These are phyloP conservation scores for Pyrenula aspistea DNA, from an alignment of 495 filamentous ascomycete genomes.

Conservation along the genomic window DNA sequence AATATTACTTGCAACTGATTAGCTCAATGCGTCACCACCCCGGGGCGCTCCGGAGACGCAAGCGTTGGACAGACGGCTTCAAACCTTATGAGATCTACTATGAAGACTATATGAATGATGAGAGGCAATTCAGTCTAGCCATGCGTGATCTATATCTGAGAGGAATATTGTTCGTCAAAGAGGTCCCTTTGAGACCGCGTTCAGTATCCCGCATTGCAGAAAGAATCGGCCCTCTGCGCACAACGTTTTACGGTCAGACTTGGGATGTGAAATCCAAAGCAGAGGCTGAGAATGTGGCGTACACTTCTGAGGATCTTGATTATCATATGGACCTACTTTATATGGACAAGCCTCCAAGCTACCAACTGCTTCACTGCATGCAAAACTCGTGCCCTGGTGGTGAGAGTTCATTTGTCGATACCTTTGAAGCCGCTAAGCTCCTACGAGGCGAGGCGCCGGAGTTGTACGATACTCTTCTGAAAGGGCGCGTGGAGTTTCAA, in stretches of 20 bases:
- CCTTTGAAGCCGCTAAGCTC: constrained; percentile 43
- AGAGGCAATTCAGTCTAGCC: constrained; percentile 36
- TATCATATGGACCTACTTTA: constrained; percentile 93
- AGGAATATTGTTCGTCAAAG: constrained; percentile 63
- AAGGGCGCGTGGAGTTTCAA: constrained; percentile 42
- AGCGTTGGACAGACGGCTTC: neutral
- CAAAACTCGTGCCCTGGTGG: constrained; percentile 64
- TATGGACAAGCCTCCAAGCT: constrained; percentile 61
- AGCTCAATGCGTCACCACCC: constrained; percentile 2
- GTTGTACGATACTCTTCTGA: constrained; percentile 25
- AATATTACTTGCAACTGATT: constrained; percentile 23
- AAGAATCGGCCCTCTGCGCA: constrained; percentile 61
- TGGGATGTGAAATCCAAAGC: constrained; percentile 78
- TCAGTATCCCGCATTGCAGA: constrained; percentile 55
- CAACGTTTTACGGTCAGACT: constrained; percentile 79
- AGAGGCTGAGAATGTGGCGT: constrained; percentile 78
- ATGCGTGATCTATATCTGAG: constrained; percentile 39
- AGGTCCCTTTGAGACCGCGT: constrained; percentile 50
- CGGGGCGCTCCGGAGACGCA: constrained; percentile 1
- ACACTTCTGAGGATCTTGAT: constrained; percentile 66
- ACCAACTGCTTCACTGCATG: constrained; percentile 81
- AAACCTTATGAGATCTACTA: constrained; percentile 43
- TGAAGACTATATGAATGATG: constrained; percentile 51
- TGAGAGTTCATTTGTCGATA: constrained; percentile 70
- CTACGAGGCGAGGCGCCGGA: constrained; percentile 18